These are phyloP conservation scores for Aspergillus coremiiformis DNA, from an alignment of 495 filamentous ascomycete genomes.

Conservation along the genomic window DNA sequence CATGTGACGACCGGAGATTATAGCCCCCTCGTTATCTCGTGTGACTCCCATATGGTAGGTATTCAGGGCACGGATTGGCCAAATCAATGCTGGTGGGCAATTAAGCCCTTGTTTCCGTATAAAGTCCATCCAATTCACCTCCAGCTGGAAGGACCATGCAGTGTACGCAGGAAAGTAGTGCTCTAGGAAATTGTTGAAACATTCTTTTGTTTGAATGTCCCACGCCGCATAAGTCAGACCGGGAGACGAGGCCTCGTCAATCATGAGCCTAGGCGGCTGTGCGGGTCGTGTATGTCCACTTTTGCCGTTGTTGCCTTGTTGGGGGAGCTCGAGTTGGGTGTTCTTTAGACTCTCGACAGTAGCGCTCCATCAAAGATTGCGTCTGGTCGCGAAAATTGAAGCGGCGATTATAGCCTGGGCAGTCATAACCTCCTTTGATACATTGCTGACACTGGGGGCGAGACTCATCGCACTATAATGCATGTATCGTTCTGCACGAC, in stretches of 20 bases:
- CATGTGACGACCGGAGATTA: slow-evolving; percentile 13
- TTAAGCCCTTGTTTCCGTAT: background rate
- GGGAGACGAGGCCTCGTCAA: background rate
- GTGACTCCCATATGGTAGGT: slow-evolving; percentile 4
- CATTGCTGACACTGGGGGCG: slow-evolving; percentile 19
- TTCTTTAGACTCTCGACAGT: background rate
- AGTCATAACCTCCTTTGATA: slow-evolving; percentile 12
- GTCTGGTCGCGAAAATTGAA: slow-evolving; percentile 8
- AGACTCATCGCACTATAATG: slow-evolving; percentile 19
- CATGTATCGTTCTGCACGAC: background rate
- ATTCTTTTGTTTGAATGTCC: background rate
- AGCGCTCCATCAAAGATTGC: background rate
- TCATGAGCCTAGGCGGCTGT: background rate
- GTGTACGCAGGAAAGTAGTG: background rate
- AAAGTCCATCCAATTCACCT: slow-evolving; percentile 3
- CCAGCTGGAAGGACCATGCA: background rate
- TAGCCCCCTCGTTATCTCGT: slow-evolving; percentile 5
- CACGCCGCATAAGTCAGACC: background rate
- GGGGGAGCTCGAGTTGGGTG: background rate
- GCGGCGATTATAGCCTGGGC: slow-evolving; percentile 19
- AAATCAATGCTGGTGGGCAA: slow-evolving; percentile 1
- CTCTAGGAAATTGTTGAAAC: background rate
- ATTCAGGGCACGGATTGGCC: slow-evolving; percentile 1
- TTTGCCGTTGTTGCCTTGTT: background rate
- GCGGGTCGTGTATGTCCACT: background rate